phyloP scores from a whole-genome alignment of 176 grass and related monocot species.

The Saccharum officinarum region DNA sequence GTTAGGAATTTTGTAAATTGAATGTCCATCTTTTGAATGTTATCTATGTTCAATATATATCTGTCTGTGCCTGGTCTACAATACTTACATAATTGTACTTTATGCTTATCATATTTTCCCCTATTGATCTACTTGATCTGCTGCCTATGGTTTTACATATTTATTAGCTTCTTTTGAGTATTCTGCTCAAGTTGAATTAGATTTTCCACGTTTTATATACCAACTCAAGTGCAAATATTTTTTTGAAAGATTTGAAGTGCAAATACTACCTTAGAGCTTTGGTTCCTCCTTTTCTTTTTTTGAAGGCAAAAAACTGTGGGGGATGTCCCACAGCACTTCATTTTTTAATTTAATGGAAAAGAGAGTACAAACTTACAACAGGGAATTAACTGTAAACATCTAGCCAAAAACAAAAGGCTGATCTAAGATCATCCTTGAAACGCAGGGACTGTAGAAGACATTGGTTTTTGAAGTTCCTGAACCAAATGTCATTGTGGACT shows the following conservation, averaged over 20 bases:
- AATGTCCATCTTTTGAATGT: neutral
- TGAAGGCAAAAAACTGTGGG: no score
- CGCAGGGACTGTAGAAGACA: no score
- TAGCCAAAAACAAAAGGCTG: no score
- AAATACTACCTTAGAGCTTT: neutral
- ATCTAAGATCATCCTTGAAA: no score
- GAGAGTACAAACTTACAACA: no score
- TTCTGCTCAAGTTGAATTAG: neutral
- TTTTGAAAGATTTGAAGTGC: neutral
- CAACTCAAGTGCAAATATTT: neutral
- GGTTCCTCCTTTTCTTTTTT: no score
- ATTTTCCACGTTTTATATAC: neutral
- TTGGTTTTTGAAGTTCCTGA: no score
- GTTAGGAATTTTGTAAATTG: neutral
- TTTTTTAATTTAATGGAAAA: no score
- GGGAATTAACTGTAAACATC: no score
- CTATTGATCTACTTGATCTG: constrained; percentile 12
- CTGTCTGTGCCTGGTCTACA: neutral
- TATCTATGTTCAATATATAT: neutral
- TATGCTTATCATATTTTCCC: neutral
- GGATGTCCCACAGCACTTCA: no score
- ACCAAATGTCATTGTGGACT: no score
- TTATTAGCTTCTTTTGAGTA: constrained; percentile 4
- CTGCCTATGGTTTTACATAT: neutral
- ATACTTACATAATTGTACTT: neutral